Evolutionary conservation across 768 basidiomycete species (phyloP).

Genomic region (Suillus fuscotomentosus): DNA sequence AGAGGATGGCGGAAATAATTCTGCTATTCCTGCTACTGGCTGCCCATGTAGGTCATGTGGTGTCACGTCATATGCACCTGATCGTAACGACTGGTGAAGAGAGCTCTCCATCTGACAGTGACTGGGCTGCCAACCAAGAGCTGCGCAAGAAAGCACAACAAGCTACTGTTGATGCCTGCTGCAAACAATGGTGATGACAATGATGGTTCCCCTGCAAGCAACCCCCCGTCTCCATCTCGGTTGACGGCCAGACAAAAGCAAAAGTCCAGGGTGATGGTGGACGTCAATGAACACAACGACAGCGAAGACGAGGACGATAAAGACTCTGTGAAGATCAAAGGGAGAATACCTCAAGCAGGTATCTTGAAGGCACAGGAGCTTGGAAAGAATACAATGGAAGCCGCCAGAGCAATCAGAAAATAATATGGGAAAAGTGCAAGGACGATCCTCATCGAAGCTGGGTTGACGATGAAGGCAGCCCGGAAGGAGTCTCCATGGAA

Average conservation of each 20-base stretch:
- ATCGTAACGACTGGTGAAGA: not conserved
- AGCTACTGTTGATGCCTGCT: not conserved
- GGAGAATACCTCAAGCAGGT: not conserved
- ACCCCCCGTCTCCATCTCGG: not conserved
- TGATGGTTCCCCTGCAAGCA: not conserved
- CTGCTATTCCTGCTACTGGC: not conserved
- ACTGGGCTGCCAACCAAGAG: not conserved
- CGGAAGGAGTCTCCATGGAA: not conserved
- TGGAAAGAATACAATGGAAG: not conserved
- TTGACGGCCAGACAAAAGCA: not conserved
- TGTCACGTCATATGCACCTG: not conserved
- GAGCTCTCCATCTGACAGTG: not conserved
- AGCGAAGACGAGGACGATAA: not conserved
- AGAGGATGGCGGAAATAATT: not conserved
- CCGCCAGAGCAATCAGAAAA: not conserved
- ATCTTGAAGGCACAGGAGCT: not conserved
- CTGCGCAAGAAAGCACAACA: not conserved
- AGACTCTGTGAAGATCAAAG: not conserved
- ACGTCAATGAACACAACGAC: not conserved
- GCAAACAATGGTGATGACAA: not conserved
- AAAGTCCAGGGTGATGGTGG: not conserved
- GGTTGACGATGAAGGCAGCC: not conserved
- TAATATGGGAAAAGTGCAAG: conserved; percentile 1
- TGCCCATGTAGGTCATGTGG: not conserved
- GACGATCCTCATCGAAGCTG: not conserved